phyloP scores from a whole-genome alignment of 768 basidiomycete genomes.

The Pleurotus ostreatus region DNA sequence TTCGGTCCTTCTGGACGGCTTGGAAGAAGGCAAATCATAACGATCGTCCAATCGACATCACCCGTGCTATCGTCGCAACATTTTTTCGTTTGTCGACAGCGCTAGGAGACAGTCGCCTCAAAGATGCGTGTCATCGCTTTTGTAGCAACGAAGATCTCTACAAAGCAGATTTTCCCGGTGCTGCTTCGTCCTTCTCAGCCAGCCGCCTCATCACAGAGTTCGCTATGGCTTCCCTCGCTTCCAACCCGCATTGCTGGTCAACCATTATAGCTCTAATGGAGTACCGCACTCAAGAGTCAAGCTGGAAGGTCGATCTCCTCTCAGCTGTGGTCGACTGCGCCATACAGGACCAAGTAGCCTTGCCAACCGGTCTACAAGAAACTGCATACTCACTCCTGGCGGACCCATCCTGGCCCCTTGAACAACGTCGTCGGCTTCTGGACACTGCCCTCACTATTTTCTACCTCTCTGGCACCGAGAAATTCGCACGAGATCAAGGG shows the following conservation, averaged over 20 bases:
- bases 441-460: conserved; percentile 33
- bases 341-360: conserved; percentile 21
- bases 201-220: conserved; percentile 32
- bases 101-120: conserved; percentile 32
- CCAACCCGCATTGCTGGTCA: conserved; percentile 22
- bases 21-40: conserved; percentile 28
- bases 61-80: conserved; percentile 33
- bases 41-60: conserved; percentile 19
- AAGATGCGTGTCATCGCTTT: conserved; percentile 30
- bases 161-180: conserved; percentile 8
- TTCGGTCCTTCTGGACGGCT: conserved; percentile 33
- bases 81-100: conserved; percentile 43
- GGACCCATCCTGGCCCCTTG: conserved; percentile 22
- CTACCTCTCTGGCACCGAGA: conserved; percentile 26
- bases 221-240: conserved; percentile 23
- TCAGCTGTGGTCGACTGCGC: conserved; percentile 15
- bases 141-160: conserved; percentile 25
- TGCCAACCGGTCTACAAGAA: conserved; percentile 29
- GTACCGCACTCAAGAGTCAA: conserved; percentile 16
- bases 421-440: conserved; percentile 33
- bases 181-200: conserved; percentile 17
- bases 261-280: conserved; percentile 27
- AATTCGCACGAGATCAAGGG: conserved; percentile 25
- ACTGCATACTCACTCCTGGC: conserved; percentile 30
- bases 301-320: conserved; percentile 25